Evolutionary conservation across 495 filamentous ascomycete species (phyloP).

Genomic region (Aspergillus wentii): DNA sequence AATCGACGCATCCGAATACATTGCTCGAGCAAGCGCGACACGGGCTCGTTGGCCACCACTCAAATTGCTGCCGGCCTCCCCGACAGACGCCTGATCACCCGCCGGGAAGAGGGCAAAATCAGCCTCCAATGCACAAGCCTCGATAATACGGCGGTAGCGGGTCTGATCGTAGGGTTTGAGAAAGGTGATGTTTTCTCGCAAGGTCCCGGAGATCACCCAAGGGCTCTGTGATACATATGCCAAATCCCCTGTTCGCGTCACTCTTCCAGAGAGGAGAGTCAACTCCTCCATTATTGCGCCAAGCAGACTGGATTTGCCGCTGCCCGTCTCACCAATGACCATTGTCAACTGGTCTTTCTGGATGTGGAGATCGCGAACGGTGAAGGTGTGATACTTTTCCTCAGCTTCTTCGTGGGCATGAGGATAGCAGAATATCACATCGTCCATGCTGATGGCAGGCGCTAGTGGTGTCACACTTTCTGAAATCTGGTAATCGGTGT

Average conservation of each 20-base stretch:
- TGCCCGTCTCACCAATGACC: conserved; percentile 3
- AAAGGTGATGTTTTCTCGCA: conserved; percentile 86
- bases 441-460: not conserved
- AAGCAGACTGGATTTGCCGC: conserved; percentile 7
- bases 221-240: conserved; percentile 64
- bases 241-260: not conserved
- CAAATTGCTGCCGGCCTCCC: conserved; percentile 58
- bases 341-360: not conserved
- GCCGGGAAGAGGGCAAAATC: conserved; percentile 53
- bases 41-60: conserved; percentile 66
- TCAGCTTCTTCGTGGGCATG: not conserved
- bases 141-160: conserved; percentile 54
- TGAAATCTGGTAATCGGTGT: not conserved
- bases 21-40: conserved; percentile 74
- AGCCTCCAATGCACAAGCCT: conserved; percentile 51
- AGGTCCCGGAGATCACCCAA: conserved; percentile 91
- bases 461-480: not conserved
- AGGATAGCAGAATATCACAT: not conserved
- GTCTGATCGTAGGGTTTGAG: conserved; percentile 56
- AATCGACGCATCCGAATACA: conserved; percentile 79
- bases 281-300: not conserved
- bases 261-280: not conserved
- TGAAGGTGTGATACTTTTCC: not conserved
- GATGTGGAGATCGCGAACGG: not conserved
- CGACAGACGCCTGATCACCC: conserved; percentile 55